Base-by-base conservation (phyloP, 2,329 filamentous ascomycete species). In the Fusarium staphyleae region DNA sequence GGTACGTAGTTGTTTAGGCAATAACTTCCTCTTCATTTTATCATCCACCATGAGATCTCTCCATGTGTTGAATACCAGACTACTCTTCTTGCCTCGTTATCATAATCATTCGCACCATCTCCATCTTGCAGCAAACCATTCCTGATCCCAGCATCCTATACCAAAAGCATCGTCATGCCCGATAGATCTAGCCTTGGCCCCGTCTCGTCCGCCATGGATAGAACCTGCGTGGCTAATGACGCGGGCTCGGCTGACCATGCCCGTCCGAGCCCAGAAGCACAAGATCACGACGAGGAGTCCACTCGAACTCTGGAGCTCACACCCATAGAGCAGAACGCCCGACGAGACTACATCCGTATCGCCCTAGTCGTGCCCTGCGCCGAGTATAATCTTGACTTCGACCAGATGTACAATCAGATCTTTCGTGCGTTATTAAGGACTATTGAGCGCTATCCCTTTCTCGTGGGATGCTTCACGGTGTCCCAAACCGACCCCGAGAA, bases 271-370 rank as follows among this genome's bases (percentile, higher is more conserved):
- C 14, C 15, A 19, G 22, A 46, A 28, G 28, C 48, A 30, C 22
- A 24, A 5, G 22, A 30, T 30, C 8, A 13, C 13, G 13, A 30
- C 13, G 11, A 12, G 13, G 8, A 22, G 4, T 3, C 3, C 16
- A 22, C 26, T 11, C 42, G 22, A 22, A 41, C 24, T 3, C 15
- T 61, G 13, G 32, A 58, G 16, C 62, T 62, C 26, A 64, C 43
- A 1, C 39, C 61, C 3, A 43, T 61, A 8, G 61, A 66, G 34
- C 58, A 58, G 26, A 52, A 44, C n/a, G 48, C 51, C 11, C 39
- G 47, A 3, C 42, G 56, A 29, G 39, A 47, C 34, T 60, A 63
- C 19, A 66, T 45, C 39, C 54, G 49, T 12, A 55, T 65, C 22
- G 48, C 62, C 10, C 48, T 65, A 22, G 26, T 22, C 15, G 12